phyloP scores from a whole-genome alignment of 805 yeast genomes.

The Torulaspora quercuum region DNA sequence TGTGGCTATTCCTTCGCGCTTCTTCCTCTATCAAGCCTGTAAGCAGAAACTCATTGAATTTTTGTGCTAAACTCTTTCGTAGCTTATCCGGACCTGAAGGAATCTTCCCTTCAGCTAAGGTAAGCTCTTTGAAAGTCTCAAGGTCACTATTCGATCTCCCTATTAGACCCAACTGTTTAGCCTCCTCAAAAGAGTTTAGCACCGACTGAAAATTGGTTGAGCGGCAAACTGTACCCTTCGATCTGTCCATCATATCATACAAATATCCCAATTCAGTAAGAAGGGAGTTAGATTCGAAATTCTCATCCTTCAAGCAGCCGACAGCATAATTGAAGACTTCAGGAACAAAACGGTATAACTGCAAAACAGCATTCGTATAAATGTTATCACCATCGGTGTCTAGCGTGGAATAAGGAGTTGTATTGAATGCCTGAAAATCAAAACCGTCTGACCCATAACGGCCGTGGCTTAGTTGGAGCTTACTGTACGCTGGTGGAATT shows the following conservation, averaged over 20 bases:
- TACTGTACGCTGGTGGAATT: conserved; percentile 72
- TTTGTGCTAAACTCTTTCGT: conserved; percentile 23
- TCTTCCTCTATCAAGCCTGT: conserved; percentile 30
- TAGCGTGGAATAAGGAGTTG: conserved; percentile 72
- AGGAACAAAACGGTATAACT: conserved; percentile 74
- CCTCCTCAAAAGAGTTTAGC: conserved; percentile 46
- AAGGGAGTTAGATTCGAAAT: conserved; percentile 47
- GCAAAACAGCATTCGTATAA: conserved; percentile 72
- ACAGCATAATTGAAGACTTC: conserved; percentile 64
- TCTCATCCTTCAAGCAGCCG: conserved; percentile 52
- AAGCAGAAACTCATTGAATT: conserved; percentile 30
- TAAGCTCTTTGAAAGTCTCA: conserved; percentile 4
- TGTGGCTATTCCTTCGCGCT: conserved; percentile 23
- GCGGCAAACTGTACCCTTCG: conserved; percentile 72
- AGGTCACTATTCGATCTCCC: conserved; percentile 34
- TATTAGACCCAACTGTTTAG: conserved; percentile 50
- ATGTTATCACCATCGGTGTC: conserved; percentile 83
- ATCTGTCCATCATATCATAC: conserved; percentile 85
- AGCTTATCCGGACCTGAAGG: conserved; percentile 11
- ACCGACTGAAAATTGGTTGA: conserved; percentile 72
- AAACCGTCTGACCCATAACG: conserved; percentile 92
- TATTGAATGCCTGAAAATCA: conserved; percentile 82
- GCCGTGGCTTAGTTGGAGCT: conserved; percentile 74
- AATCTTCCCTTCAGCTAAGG: conserved; percentile 20
- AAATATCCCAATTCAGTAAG: conserved; percentile 83